phyloP scores from a whole-genome alignment of 495 filamentous ascomycete species.

The Beverwykella pulmonaria region DNA sequence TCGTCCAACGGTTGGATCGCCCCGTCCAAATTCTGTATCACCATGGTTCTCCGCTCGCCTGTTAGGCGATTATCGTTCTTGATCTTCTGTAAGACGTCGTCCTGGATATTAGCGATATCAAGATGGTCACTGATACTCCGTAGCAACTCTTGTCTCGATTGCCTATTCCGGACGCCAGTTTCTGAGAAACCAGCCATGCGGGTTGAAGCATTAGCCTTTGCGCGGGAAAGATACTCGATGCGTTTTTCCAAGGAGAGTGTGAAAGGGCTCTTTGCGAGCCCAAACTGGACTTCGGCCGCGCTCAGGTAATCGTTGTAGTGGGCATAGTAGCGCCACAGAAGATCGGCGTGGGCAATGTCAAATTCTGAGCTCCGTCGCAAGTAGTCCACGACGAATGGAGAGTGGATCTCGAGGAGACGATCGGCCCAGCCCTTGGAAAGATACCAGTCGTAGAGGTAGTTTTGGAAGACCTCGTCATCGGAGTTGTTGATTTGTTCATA shows the following conservation, averaged over 20 bases:
- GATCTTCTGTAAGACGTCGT: constrained; percentile 82
- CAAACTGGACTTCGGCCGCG: constrained; percentile 81
- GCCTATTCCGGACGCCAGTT: constrained; percentile 48
- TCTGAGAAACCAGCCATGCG: constrained; percentile 66
- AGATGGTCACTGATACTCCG: constrained; percentile 83
- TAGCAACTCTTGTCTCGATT: constrained; percentile 73
- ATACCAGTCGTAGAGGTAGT: constrained; percentile 96
- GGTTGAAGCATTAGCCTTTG: constrained; percentile 83
- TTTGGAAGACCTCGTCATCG: constrained; percentile 88
- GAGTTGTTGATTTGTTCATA: constrained; percentile 84
- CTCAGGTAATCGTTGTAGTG: constrained; percentile 77
- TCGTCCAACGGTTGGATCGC: constrained; percentile 70
- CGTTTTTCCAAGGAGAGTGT: constrained; percentile 71
- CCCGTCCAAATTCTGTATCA: constrained; percentile 70
- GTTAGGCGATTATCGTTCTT: constrained; percentile 69
- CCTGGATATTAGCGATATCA: constrained; percentile 92
- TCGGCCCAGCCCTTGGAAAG: constrained; percentile 78
- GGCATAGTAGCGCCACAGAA: constrained; percentile 90
- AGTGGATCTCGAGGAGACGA: constrained; percentile 78
- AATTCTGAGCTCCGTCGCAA: constrained; percentile 70
- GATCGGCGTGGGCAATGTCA: constrained; percentile 75
- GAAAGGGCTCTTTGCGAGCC: constrained; percentile 81
- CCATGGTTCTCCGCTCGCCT: constrained; percentile 59
- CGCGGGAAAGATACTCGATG: constrained; percentile 85
- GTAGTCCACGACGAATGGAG: constrained; percentile 83